phyloP scores from a whole-genome alignment of 2,329 filamentous ascomycete species.

The Scytalidium lignicola region DNA sequence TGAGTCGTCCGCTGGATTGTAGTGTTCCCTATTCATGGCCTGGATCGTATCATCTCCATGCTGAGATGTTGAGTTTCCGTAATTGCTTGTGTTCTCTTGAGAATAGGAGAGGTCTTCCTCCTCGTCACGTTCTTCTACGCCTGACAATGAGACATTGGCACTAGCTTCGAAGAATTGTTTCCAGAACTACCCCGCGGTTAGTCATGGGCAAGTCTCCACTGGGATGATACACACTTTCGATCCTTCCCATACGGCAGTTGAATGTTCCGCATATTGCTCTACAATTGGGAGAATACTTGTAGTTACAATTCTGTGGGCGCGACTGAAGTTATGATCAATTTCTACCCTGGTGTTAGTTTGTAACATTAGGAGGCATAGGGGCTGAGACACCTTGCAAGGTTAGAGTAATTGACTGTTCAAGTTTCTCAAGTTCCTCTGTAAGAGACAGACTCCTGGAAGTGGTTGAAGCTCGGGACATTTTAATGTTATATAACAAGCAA shows the following conservation, averaged over 20 bases:
- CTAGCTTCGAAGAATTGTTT: conserved; percentile 99
- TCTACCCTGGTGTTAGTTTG: conserved; percentile 48
- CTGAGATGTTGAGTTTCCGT: conserved; percentile 37
- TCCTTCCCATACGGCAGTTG: conserved; percentile 90
- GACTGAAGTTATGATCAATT: conserved; percentile 98
- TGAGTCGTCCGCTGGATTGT: conserved; percentile 51
- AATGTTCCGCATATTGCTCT: conserved; percentile 92
- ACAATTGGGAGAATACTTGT: conserved; percentile 88
- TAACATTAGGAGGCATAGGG: neutral
- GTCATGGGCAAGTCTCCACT: neutral
- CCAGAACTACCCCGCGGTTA: conserved; percentile 68
- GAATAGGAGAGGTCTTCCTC: conserved; percentile 44
- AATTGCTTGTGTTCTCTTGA: conserved; percentile 24
- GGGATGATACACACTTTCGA: conserved; percentile 62
- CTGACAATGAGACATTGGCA: conserved; percentile 92
- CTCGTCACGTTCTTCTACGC: conserved; percentile 76
- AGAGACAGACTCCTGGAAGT: conserved; percentile 62
- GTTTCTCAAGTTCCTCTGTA: conserved; percentile 90
- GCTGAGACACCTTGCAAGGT: conserved; percentile 72
- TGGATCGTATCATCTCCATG: conserved; percentile 23
- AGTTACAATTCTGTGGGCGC: conserved; percentile 92
- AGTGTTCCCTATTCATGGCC: conserved; percentile 22
- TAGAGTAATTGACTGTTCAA: conserved; percentile 95
- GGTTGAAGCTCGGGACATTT: conserved; percentile 23
- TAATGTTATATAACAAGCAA: too few species aligned